A percentile compares a stretch with the other conserved stretches of the same genome.
Evolutionary conservation across 2,329 filamentous ascomycete species (phyloP).

Genomic region (Colletotrichum sansevieriae): DNA sequence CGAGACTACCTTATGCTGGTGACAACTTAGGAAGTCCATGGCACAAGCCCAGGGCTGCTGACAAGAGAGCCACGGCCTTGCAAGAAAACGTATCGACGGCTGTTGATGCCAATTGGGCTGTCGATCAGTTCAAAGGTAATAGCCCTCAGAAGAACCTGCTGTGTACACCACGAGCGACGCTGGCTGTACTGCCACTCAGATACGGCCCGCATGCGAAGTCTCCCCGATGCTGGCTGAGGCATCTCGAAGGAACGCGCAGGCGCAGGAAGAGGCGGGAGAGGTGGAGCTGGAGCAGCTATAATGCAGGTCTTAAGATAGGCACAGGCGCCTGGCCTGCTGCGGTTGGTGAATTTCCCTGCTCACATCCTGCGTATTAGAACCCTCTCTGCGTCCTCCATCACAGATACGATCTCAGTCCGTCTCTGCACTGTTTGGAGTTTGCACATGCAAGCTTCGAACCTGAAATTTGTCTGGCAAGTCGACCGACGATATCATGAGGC

Average conservation of each 20-base stretch:
- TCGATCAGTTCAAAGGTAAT: background rate
- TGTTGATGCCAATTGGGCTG: background rate
- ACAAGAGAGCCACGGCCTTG: background rate
- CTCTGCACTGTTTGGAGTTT: background rate
- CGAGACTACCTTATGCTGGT: background rate
- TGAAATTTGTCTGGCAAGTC: no score
- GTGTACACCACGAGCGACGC: background rate
- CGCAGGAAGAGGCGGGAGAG: background rate
- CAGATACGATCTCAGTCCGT: constrained; percentile 13
- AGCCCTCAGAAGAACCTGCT: no score
- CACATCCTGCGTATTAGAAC: background rate
- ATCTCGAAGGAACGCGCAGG: background rate
- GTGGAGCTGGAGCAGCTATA: constrained; percentile 3
- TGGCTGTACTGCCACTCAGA: constrained; percentile 6
- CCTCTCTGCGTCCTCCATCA: constrained; percentile 16
- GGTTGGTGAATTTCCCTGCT: constrained; percentile 20
- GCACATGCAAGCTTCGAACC: background rate
- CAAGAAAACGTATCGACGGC: background rate
- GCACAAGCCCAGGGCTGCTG: background rate
- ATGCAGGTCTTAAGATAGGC: constrained; percentile 20
- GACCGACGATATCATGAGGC: no score
- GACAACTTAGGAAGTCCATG: background rate
- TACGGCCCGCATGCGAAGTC: constrained; percentile 8
- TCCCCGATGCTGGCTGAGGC: constrained; percentile 10
- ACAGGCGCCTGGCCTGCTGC: constrained; percentile 17